Base-by-base conservation (phyloP, 495 filamentous ascomycete genomes). In the Monascus purpureus region DNA sequence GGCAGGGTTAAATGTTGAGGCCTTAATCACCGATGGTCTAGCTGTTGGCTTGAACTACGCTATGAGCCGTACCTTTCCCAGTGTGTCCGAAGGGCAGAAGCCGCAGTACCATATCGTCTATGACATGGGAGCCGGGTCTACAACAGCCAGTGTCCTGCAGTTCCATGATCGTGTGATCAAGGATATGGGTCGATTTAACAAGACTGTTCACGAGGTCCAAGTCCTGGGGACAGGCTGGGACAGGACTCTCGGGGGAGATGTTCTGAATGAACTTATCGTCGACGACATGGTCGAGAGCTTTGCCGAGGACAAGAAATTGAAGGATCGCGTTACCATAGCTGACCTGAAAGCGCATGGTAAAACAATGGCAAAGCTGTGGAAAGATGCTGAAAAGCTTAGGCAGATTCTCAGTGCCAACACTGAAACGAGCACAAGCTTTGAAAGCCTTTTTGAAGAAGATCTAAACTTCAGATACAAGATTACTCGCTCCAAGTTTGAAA, bases 121-220 rank as follows among this genome's bases (percentile, higher is more conserved):
- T 43, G 92, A 99, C 45, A 95, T 96, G 87, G 90, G 90, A 37
- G 90, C 90, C 45, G 90, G 90, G 6, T 93, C 84, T n/a, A 83
- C 92, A 11, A 93, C 84, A 36, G 90, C 88, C n/a, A 92, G 86
- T 6, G 65, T 99, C 12, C 49, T 99, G 50, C 79, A 72, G 43
- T 93, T 96, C 62, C 87, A 93, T 50, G 82, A 80, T 46, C 73
- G 74, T 41, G 78, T 67, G 4, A 81, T 96, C 29, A 99, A 95
- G 63, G 86, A 94, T 47, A 60, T 92, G 36, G 87, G 90, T 27
- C 80, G 77, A 43, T 92, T 73, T 68, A 99, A 93, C 63, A 99
- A 99, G 67, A 93, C 87, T 8, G 55, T 96, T 29, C 90, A 95
- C 53, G 90, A 96, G 55, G 75, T 96, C 15, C 70, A 79, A 28